Percentiles rank a stretch among this genome's conserved stretches.
Conservation (phyloP, 1,284 basidiomycete species). For the Melanopsichium pennsylvanicum region DNA sequence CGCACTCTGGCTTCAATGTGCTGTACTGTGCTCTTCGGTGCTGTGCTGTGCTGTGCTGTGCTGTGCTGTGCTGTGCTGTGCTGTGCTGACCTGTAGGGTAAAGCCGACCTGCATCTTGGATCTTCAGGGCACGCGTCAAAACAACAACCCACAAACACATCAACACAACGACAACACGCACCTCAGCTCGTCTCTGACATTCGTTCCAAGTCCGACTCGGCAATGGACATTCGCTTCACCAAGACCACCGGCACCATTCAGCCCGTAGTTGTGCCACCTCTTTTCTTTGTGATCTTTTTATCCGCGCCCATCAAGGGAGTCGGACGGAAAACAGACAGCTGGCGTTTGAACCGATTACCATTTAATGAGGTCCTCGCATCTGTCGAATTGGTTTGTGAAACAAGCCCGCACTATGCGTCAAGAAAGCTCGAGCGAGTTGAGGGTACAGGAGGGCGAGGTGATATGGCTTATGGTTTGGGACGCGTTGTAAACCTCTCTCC, state of each 20-base stretch:
- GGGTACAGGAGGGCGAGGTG: too few relatives aligned
- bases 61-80: not conserved
- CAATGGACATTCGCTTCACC: constrained; percentile 35
- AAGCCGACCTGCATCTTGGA: constrained; percentile 28
- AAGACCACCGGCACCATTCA: not conserved
- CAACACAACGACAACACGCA: constrained; percentile 3
- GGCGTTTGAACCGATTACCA: too few relatives aligned
- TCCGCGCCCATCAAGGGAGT: too few relatives aligned
- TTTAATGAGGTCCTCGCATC: too few relatives aligned
- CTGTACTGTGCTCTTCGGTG: too few relatives aligned
- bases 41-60: too few relatives aligned
- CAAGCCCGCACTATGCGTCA: too few relatives aligned
- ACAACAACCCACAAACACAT: constrained; percentile 10
- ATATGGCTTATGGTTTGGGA: constrained; percentile 7
- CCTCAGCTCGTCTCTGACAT: not conserved
- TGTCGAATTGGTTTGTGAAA: too few relatives aligned
- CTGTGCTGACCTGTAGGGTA: not conserved
- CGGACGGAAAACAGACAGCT: too few relatives aligned
- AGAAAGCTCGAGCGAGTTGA: too few relatives aligned
- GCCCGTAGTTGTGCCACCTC: not conserved
- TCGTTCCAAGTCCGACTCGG: constrained; percentile 31
- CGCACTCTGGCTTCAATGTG: too few relatives aligned
- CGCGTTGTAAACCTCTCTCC: too few relatives aligned
- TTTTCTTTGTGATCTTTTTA: not conserved
- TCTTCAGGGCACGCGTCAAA: constrained; percentile 8